These are phyloP conservation scores for Cenchrus americanus DNA, from an alignment of 176 grass and related monocot genomes.

Conservation along the genomic window DNA sequence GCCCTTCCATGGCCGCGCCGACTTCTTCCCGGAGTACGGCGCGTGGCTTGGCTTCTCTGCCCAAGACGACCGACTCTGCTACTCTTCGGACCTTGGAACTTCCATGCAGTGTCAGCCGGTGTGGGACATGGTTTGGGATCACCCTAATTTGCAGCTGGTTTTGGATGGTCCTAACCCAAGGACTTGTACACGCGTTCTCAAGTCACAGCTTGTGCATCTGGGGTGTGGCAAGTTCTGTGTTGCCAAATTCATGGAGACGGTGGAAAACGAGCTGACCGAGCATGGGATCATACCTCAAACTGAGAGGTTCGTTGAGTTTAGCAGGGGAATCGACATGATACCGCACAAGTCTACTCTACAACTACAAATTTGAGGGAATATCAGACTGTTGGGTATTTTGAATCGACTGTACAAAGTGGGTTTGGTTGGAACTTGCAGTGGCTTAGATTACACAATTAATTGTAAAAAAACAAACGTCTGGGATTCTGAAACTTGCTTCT, in stretches of 20 bases:
- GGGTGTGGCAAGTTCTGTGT: background rate
- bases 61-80: too few species aligned
- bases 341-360: background rate
- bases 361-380: background rate
- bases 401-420: background rate
- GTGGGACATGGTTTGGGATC: background rate
- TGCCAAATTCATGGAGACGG: background rate
- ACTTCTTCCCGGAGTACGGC: too few species aligned
- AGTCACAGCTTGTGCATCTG: background rate
- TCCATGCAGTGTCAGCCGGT: background rate
- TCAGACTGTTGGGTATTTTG: background rate
- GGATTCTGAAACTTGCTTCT: too few species aligned
- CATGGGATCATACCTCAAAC: background rate
- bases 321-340: background rate
- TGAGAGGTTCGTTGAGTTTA: background rate
- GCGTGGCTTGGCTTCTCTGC: too few species aligned
- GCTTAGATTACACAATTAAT: too few species aligned
- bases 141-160: background rate
- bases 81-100: background rate
- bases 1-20: too few species aligned
- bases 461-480: too few species aligned
- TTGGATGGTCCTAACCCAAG: too few species aligned
- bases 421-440: too few species aligned
- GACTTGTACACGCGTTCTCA: background rate
- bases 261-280: background rate